A percentile compares a stretch with the other conserved stretches of the same genome.
Evolutionary conservation across 2,329 filamentous ascomycete genomes (phyloP).

Genomic region (Lasiodiplodia citricola): DNA sequence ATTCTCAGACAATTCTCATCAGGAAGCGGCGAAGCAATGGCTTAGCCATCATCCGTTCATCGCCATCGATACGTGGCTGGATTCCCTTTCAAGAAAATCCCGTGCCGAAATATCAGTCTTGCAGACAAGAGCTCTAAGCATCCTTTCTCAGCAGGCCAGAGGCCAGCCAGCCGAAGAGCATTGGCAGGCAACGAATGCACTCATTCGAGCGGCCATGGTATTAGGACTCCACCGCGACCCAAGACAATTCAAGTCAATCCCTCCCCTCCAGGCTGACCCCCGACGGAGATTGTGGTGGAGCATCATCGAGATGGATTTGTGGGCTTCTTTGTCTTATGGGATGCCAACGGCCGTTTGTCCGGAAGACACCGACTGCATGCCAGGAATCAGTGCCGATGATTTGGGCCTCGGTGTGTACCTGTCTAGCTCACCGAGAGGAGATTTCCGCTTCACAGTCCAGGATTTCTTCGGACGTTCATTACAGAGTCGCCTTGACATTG

Average conservation of each 20-base stretch:
- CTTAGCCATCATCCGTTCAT: slow-evolving; percentile 26
- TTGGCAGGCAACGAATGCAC: background rate
- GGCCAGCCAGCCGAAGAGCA: background rate
- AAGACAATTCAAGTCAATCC: slow-evolving; percentile 41
- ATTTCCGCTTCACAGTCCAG: background rate
- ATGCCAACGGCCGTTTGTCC: slow-evolving; percentile 35
- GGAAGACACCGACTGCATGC: slow-evolving; percentile 39
- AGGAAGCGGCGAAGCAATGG: background rate
- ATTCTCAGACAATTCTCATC: background rate
- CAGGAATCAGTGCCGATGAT: background rate
- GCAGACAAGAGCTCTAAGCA: background rate
- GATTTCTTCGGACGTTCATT: background rate
- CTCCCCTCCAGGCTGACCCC: slow-evolving; percentile 46
- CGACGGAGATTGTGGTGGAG: slow-evolving; percentile 53
- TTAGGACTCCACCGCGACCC: slow-evolving; percentile 30
- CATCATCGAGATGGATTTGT: slow-evolving; percentile 48
- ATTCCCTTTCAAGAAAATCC: background rate
- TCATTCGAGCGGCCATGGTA: slow-evolving; percentile 1
- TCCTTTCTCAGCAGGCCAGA: background rate
- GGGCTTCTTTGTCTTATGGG: slow-evolving; percentile 31
- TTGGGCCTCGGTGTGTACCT: background rate
- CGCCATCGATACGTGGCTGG: slow-evolving; percentile 17
- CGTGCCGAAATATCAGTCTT: background rate
- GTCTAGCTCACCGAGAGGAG: background rate
- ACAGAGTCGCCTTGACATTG: background rate